Conservation (phyloP, 2,329 filamentous ascomycete genomes). For the Hirsutella thompsonii region DNA sequence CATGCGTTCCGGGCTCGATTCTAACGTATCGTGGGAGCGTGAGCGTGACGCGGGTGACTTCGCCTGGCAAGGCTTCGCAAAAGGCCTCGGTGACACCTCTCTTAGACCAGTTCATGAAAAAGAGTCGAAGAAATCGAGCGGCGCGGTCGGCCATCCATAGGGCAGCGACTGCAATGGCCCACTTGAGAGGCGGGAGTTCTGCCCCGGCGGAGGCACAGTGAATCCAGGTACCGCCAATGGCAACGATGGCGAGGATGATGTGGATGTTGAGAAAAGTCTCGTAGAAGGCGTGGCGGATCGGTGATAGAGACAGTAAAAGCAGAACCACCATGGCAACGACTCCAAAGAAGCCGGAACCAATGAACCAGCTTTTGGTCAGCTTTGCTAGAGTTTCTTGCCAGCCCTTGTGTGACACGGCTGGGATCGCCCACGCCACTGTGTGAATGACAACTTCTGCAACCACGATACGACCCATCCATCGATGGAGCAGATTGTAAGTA, state of each 20-base stretch:
- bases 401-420: constrained; percentile 53
- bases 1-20: constrained; percentile 58
- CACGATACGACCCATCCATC: constrained; percentile 68
- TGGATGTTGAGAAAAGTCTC: constrained; percentile 89
- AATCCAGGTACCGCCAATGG: constrained; percentile 61
- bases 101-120: constrained; percentile 53
- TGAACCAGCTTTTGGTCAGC: constrained; percentile 48
- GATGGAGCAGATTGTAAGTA: constrained; percentile 67
- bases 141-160: constrained; percentile 66
- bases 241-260: constrained; percentile 58
- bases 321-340: constrained; percentile 51
- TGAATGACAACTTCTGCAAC: constrained; percentile 57
- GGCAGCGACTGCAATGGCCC: constrained; percentile 60
- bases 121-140: constrained; percentile 47
- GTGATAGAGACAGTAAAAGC: constrained; percentile 58
- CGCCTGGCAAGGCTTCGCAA: constrained; percentile 56
- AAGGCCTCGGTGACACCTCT: constrained; percentile 49
- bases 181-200: constrained; percentile 52
- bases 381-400: constrained; percentile 42
- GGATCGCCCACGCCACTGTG: constrained; percentile 60
- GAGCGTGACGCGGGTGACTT: constrained; percentile 57
- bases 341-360: constrained; percentile 50
- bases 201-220: constrained; percentile 56
- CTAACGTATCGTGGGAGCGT: constrained; percentile 53
- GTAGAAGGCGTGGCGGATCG: constrained; percentile 87